Evolutionary conservation across 2,329 filamentous ascomycete genomes (phyloP).

Genomic region (Calonectria henricotiae): DNA sequence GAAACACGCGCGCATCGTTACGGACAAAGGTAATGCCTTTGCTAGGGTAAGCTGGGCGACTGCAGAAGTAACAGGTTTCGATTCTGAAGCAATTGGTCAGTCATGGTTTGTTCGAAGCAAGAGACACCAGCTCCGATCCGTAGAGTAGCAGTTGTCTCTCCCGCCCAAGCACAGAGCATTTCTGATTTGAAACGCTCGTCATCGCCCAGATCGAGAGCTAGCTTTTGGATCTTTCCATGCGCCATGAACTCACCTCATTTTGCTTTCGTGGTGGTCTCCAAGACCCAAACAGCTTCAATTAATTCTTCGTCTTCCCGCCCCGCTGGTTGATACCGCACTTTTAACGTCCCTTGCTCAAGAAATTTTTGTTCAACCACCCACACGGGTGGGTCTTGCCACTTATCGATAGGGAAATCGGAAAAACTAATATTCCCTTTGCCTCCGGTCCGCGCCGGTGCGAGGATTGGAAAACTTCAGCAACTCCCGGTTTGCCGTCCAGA

Average conservation of each 20-base stretch:
- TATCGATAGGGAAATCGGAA: conserved; percentile 51
- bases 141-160: conserved; percentile 4
- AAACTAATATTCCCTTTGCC: conserved; percentile 43
- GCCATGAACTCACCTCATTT: conserved; percentile 49
- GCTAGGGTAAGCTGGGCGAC: conserved; percentile 68
- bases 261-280: conserved; percentile 48
- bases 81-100: conserved; percentile 56
- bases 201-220: not conserved
- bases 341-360: conserved; percentile 45
- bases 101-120: conserved; percentile 19
- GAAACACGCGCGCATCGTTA: conserved; percentile 69
- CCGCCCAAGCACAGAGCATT: not conserved
- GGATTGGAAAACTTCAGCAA: conserved; percentile 51
- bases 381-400: conserved; percentile 28
- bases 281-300: conserved; percentile 51
- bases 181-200: not conserved
- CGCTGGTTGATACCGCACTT: conserved; percentile 47
- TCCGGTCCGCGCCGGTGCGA: conserved; percentile 49
- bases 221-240: not conserved
- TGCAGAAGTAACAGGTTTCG: conserved; percentile 66
- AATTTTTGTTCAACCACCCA: conserved; percentile 47
- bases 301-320: conserved; percentile 50
- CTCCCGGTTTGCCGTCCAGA: conserved; percentile 43
- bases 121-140: conserved; percentile 27
- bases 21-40: conserved; percentile 72